Evolutionary conservation across 192 early-diverging fungal species (phyloP).

Genomic region (Backusella sp.): DNA sequence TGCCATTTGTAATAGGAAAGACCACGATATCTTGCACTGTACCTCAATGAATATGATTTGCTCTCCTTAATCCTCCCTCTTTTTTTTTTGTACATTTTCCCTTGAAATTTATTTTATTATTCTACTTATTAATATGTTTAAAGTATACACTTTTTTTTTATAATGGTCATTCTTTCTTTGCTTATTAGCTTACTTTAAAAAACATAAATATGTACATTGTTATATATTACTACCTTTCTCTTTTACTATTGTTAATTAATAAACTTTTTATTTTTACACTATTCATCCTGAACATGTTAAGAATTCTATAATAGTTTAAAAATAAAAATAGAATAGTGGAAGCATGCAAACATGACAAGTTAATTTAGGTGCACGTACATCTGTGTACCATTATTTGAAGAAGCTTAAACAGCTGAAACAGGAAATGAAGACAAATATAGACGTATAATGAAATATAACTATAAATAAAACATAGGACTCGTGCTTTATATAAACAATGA

Average conservation of each 20-base stretch:
- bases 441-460: not conserved
- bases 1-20: constrained; percentile 3
- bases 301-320: not conserved
- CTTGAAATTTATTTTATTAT: not conserved
- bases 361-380: not conserved
- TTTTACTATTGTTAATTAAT: not conserved
- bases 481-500: not conserved
- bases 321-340: not conserved
- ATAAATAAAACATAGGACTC: not conserved
- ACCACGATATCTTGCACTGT: constrained; percentile 5
- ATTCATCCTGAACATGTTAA: not conserved
- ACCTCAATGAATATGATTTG: not conserved
- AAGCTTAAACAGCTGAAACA: not conserved
- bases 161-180: not conserved
- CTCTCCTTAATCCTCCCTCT: not conserved
- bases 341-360: not conserved
- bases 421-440: not conserved
- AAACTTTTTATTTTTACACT: not conserved
- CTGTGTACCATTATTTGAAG: not conserved
- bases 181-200: not conserved
- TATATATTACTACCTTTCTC: not conserved
- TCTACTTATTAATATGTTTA: not conserved
- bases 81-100: not conserved
- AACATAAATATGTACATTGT: not conserved
- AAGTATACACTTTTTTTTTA: not conserved